These are phyloP conservation scores for Lippia alba DNA, from an alignment of 305 asterid species.

Conservation along the genomic window DNA sequence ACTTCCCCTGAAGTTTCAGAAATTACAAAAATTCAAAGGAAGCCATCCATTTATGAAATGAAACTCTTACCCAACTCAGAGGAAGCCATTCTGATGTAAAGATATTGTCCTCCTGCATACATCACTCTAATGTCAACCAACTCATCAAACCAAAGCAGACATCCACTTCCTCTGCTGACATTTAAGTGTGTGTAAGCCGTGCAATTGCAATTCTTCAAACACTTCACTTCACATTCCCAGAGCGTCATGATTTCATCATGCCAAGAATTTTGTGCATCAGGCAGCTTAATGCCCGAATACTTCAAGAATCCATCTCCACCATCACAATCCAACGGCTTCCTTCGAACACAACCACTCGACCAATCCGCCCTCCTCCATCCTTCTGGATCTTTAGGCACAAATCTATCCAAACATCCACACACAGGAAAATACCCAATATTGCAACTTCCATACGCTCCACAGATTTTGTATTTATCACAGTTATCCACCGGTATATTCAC, in stretches of 20 bases:
- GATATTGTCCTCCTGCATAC: neutral
- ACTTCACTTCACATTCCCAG: conserved; percentile 28
- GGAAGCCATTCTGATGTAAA: neutral
- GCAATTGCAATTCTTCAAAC: conserved; percentile 35
- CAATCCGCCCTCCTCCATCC: conserved; percentile 26
- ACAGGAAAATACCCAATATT: neutral
- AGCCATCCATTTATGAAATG: too few species aligned
- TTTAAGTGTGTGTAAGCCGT: conserved; percentile 32
- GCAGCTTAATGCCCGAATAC: neutral
- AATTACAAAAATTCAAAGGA: too few species aligned
- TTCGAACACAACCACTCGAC: neutral
- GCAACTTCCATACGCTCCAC: conserved; percentile 36
- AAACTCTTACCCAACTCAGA: neutral
- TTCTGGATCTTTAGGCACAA: conserved; percentile 28
- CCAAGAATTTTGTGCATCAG: neutral
- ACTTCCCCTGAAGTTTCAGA: too few species aligned
- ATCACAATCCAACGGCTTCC: neutral
- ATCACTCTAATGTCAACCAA: neutral
- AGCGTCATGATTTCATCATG: neutral
- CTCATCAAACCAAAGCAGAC: neutral
- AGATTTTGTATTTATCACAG: conserved; percentile 22
- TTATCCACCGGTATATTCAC: conserved; percentile 22
- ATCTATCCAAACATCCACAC: conserved; percentile 24
- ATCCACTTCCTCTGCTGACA: conserved; percentile 13
- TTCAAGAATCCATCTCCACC: neutral